phyloP scores from a whole-genome alignment of 371 early-diverging fungal genomes.

The Haplosporangium sp. region DNA sequence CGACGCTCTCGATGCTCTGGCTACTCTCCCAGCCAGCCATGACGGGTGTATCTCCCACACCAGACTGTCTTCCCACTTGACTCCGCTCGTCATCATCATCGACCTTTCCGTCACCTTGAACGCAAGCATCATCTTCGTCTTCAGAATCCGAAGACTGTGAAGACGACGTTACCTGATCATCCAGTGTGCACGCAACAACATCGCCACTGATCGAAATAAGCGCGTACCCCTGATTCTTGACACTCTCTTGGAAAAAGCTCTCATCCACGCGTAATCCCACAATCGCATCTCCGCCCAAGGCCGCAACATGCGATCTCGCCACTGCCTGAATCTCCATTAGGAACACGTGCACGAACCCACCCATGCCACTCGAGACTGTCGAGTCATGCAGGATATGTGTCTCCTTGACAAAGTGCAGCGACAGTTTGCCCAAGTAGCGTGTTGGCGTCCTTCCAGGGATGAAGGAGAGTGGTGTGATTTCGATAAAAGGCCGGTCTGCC shows the following conservation, averaged over 20 bases:
- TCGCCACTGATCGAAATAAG: conserved; percentile 67
- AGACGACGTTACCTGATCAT: conserved; percentile 2
- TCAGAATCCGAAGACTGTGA: conserved; percentile 9
- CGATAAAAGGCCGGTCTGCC: conserved; percentile 48
- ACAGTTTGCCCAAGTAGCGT: conserved; percentile 71
- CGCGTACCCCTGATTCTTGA: conserved; percentile 77
- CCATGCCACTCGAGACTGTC: conserved; percentile 61
- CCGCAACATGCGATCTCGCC: conserved; percentile 71
- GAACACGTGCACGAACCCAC: conserved; percentile 70
- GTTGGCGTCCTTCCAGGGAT: conserved; percentile 63
- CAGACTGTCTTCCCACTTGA: neutral
- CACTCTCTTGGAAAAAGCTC: conserved; percentile 64
- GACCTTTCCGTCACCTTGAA: neutral
- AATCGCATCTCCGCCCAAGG: conserved; percentile 78
- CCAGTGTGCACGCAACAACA: conserved; percentile 57
- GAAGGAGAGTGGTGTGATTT: conserved; percentile 61
- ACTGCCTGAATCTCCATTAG: conserved; percentile 72
- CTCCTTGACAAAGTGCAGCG: conserved; percentile 83
- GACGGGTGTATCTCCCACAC: conserved; percentile 12
- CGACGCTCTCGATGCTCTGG: conserved; percentile 32
- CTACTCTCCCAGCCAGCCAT: conserved; percentile 28
- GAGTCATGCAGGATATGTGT: conserved; percentile 62
- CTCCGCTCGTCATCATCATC: neutral
- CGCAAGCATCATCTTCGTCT: conserved; percentile 5
- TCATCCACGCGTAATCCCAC: conserved; percentile 71